Conservation (phyloP, 2,329 filamentous ascomycete species). For the Diplodia sapinea region DNA sequence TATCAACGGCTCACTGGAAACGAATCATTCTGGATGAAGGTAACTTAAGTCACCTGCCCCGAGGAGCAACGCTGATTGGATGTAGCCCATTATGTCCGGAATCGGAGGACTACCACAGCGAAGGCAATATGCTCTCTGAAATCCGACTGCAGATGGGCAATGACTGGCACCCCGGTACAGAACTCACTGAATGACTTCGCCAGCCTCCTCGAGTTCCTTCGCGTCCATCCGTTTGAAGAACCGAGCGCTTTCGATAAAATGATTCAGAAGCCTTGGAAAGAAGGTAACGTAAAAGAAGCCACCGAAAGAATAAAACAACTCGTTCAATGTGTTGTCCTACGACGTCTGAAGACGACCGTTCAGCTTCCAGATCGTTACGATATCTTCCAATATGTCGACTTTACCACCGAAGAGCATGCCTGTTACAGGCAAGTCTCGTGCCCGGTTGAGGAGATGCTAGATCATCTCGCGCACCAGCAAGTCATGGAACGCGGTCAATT, state of each 20-base stretch:
- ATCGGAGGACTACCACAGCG: slow-evolving; percentile 44
- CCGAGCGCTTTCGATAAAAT: background rate
- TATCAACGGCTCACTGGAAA: background rate
- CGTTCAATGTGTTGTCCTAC: slow-evolving; percentile 48
- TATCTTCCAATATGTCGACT: slow-evolving; percentile 41
- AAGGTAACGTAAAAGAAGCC: background rate
- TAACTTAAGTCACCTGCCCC: background rate
- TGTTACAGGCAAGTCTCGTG: background rate
- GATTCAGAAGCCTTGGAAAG: background rate
- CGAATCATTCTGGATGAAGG: slow-evolving; percentile 9
- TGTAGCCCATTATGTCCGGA: slow-evolving; percentile 53
- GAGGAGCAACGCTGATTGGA: too few relatives aligned
- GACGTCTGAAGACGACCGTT: slow-evolving; percentile 50
- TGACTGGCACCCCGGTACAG: slow-evolving; percentile 59
- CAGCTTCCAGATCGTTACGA: slow-evolving; percentile 45
- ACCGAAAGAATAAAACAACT: slow-evolving; percentile 36
- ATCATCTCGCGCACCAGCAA: background rate
- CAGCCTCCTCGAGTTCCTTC: slow-evolving; percentile 53
- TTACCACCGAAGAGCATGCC: background rate
- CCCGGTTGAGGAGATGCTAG: background rate
- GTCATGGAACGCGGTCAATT: background rate
- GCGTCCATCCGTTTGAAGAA: slow-evolving; percentile 48
- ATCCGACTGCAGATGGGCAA: slow-evolving; percentile 51
- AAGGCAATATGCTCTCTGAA: slow-evolving; percentile 49
- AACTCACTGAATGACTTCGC: slow-evolving; percentile 54